phyloP scores from a whole-genome alignment of 2,329 filamentous ascomycete species.

The Ophiosphaerella herpotricha region DNA sequence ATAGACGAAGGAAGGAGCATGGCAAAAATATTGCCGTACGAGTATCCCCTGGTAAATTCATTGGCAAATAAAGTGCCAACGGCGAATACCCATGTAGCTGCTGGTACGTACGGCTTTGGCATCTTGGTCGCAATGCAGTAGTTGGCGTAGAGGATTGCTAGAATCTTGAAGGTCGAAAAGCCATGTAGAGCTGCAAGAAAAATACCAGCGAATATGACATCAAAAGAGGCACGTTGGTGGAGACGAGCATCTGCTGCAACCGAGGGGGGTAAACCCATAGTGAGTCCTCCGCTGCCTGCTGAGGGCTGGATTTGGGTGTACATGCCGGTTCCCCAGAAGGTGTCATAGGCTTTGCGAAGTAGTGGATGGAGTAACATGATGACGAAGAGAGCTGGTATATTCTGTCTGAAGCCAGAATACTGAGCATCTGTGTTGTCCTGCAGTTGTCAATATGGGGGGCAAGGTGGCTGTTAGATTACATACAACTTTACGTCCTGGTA shows the following conservation, averaged over 20 bases:
- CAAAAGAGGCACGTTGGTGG: conserved; percentile 76
- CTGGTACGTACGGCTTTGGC: conserved; percentile 72
- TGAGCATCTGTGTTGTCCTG: conserved; percentile 89
- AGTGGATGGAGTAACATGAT: conserved; percentile 81
- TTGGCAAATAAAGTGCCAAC: conserved; percentile 86
- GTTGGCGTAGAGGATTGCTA: conserved; percentile 80
- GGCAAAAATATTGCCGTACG: conserved; percentile 65
- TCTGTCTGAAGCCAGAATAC: conserved; percentile 82
- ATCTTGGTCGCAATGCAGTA: conserved; percentile 76
- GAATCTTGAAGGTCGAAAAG: conserved; percentile 80
- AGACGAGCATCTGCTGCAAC: conserved; percentile 59
- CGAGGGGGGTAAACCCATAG: conserved; percentile 50
- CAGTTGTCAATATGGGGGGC: conserved; percentile 5
- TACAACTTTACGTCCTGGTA: conserved; percentile 87
- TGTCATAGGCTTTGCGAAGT: conserved; percentile 73
- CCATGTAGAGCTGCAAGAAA: conserved; percentile 84
- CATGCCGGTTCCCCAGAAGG: conserved; percentile 50
- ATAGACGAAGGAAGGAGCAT: conserved; percentile 52
- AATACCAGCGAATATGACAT: conserved; percentile 77
- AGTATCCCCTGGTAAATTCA: conserved; percentile 80
- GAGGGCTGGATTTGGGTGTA: conserved; percentile 50
- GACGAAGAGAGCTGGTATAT: conserved; percentile 77
- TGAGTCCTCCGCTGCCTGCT: conserved; percentile 37
- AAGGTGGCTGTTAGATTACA: conserved; percentile 14
- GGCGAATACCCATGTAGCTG: conserved; percentile 87